Evolutionary conservation across 2,329 filamentous ascomycete genomes (phyloP).

Genomic region (Sporothrix pseudoabietina): DNA sequence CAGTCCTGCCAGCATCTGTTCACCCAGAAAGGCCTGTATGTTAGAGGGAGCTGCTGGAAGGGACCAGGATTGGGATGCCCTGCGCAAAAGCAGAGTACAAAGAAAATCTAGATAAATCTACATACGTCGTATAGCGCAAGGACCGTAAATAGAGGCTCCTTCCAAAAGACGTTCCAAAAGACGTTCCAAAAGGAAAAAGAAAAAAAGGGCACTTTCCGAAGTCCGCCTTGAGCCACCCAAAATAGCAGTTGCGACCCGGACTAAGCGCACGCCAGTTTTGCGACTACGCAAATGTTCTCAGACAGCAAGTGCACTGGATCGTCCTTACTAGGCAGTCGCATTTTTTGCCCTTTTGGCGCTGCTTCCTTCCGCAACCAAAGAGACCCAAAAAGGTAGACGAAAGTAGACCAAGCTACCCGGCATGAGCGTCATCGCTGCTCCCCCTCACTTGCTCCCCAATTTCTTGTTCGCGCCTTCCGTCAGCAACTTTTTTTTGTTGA

Average conservation of each 20-base stretch:
- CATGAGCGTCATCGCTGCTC: conserved; percentile 24
- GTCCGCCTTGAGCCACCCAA: neutral
- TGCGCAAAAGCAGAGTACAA: neutral
- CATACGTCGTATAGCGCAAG: neutral
- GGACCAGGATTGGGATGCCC: conserved; percentile 9
- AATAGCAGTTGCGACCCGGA: conserved; percentile 20
- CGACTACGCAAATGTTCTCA: conserved; percentile 5
- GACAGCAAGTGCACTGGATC: neutral
- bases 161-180: neutral
- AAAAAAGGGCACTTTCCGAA: neutral
- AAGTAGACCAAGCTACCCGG: conserved; percentile 16
- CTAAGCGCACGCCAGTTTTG: conserved; percentile 11
- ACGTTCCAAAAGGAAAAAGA: neutral
- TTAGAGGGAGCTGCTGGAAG: neutral
- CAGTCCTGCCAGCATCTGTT: neutral
- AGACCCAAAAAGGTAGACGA: neutral
- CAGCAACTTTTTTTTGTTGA: neutral
- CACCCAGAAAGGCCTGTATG: neutral
- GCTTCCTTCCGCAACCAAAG: neutral
- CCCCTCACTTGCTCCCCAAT: neutral
- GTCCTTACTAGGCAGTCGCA: conserved; percentile 18
- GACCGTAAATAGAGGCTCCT: neutral
- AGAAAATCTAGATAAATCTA: neutral
- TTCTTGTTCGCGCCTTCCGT: conserved; percentile 5
- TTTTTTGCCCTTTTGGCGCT: neutral